Evolutionary conservation across 1,139 yeast genomes (phyloP), one percentile per base, ranked within the genome.

Genomic region (Scheffersomyces cryptocercus): DNA sequence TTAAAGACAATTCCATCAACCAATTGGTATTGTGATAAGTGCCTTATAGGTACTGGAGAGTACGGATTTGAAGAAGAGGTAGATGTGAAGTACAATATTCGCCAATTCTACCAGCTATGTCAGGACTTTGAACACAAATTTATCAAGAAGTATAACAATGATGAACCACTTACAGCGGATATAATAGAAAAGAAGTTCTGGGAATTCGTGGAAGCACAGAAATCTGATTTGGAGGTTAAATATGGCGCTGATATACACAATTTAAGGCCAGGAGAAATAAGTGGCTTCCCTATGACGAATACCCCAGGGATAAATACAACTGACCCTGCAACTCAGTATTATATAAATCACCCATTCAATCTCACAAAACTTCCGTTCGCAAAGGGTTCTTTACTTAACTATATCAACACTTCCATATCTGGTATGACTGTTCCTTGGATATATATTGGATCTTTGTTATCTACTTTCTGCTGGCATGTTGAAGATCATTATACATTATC

Each of bases 391-490:
- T 62, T 85, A 16, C 66, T 86, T 41, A 82, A 81, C 47, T 77
- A 76, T 53, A 74, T 84, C 46, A 77, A 78, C 50, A 76, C 81
- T 29, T 74, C 81, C 36, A 85, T 86, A 1, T 82, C 90, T 0
- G 95, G 95, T 2, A 85, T 86, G 91, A 85, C 93, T 0, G 75
- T 84, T 6, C 95, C 95, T 1, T 86, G 95, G 95, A 72, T 85
- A 8, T 86, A 86, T 53, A 75, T 85, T 26, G 95, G 95, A 0
- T 84, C 88, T 2, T 68, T 85, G 32, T 75, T 85, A 49, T 82
- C 88, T 3, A 86, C 95, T 0, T 86, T 86, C 56, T 86, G 95
- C 60, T 86, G 95, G 95, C 95, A 86, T 59, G 85, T 85, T 40
- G 95, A 86, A 55, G 95, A 86, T 60, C 93, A 86, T 59, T 85